Evolutionary conservation across 805 yeast species (phyloP).

Genomic region (Yamadazyma nakazawae): DNA sequence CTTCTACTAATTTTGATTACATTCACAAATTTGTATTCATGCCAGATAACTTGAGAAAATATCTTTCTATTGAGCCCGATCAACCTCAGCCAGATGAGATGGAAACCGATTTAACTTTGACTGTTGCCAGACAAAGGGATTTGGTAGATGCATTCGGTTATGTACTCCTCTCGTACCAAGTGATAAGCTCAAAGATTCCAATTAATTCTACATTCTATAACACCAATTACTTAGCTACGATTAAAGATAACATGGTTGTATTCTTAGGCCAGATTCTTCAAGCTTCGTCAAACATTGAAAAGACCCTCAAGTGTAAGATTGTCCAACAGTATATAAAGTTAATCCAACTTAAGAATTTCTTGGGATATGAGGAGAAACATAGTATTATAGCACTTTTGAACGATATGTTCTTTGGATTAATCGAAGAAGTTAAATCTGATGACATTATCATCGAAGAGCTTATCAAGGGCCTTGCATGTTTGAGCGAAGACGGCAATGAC

Average conservation of each 20-base stretch:
- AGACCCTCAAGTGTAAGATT: slow-evolving; percentile 64
- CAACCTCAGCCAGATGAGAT: slow-evolving; percentile 3
- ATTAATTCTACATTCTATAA: slow-evolving; percentile 11
- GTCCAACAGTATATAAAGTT: slow-evolving; percentile 61
- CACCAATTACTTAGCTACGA: slow-evolving; percentile 38
- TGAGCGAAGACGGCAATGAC: slow-evolving; percentile 17
- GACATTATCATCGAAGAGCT: slow-evolving; percentile 53
- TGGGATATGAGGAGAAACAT: slow-evolving; percentile 54
- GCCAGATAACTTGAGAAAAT: slow-evolving; percentile 44
- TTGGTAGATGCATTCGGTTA: slow-evolving; percentile 59
- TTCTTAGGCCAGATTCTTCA: slow-evolving; percentile 67
- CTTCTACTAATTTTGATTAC: slow-evolving; percentile 51
- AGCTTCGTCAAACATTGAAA: slow-evolving; percentile 64
- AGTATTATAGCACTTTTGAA: slow-evolving; percentile 63
- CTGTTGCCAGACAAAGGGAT: slow-evolving; percentile 55
- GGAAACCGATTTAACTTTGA: slow-evolving; percentile 30
- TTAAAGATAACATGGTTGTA: slow-evolving; percentile 66
- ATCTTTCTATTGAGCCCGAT: slow-evolving; percentile 18
- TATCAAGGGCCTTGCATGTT: slow-evolving; percentile 51
- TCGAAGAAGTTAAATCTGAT: slow-evolving; percentile 37
- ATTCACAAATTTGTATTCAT: slow-evolving; percentile 36
- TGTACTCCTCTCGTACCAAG: slow-evolving; percentile 47
- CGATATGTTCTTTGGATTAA: slow-evolving; percentile 44
- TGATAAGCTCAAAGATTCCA: slow-evolving; percentile 14
- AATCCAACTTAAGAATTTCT: slow-evolving; percentile 46